These are phyloP conservation scores for Epichloe aotearoae DNA, from an alignment of 2,329 filamentous ascomycete genomes.

Conservation along the genomic window DNA sequence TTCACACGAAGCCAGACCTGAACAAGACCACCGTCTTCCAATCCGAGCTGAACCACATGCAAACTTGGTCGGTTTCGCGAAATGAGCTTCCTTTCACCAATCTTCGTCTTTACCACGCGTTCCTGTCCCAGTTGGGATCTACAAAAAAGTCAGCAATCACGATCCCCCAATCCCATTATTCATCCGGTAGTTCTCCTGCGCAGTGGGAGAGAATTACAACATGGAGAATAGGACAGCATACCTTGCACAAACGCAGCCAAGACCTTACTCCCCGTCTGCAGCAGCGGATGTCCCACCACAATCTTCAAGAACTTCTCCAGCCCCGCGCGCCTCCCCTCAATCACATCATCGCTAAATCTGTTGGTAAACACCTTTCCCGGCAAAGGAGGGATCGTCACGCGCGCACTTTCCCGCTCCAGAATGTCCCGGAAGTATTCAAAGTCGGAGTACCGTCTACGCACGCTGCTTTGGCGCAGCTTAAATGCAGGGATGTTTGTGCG, in stretches of 20 bases:
- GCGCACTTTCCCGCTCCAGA: slow-evolving; percentile 83
- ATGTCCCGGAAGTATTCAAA: slow-evolving; percentile 99
- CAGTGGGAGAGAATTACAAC: neutral
- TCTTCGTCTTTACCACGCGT: slow-evolving; percentile 54
- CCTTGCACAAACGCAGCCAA: slow-evolving; percentile 94
- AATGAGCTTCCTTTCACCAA: too few species aligned
- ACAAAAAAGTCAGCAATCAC: neutral
- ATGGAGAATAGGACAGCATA: slow-evolving; percentile 21
- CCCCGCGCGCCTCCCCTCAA: slow-evolving; percentile 83
- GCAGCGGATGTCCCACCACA: slow-evolving; percentile 85
- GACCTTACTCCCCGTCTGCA: slow-evolving; percentile 97
- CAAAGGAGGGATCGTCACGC: slow-evolving; percentile 89
- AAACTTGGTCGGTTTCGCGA: neutral
- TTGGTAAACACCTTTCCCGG: slow-evolving; percentile 98
- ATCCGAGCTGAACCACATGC: neutral
- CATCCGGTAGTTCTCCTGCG: too few species aligned
- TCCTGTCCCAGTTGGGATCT: slow-evolving; percentile 86
- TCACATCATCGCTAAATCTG: slow-evolving; percentile 94
- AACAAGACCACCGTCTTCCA: neutral
- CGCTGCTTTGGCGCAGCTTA: slow-evolving; percentile 79
- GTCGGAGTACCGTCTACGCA: slow-evolving; percentile 89
- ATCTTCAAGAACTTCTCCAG: slow-evolving; percentile 95
- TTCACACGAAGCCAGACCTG: too few species aligned
- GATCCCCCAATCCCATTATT: neutral
- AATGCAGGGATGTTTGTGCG: slow-evolving; percentile 98